Conservation (phyloP, 495 filamentous ascomycete species). For the Daldinia caldariorum region DNA sequence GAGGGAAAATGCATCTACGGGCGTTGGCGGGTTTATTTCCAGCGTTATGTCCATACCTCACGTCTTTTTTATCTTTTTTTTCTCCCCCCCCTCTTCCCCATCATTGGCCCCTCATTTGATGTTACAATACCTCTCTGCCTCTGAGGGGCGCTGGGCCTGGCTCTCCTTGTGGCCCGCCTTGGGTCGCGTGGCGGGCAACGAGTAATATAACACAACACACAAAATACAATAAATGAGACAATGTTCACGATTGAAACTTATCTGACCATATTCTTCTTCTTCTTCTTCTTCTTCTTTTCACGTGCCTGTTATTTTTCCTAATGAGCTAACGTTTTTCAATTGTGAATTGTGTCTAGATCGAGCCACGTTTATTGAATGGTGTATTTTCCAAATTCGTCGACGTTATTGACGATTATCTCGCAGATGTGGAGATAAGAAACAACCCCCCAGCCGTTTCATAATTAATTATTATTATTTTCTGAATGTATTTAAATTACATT, state of each 20-base stretch:
- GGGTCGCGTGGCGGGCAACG: conserved; percentile 30
- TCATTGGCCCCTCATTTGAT: conserved; percentile 37
- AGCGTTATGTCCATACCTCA: conserved; percentile 42
- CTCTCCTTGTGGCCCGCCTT: conserved; percentile 6
- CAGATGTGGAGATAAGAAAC: not conserved
- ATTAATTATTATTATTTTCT: not conserved
- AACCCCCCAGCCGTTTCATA: not conserved
- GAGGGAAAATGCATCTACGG: conserved; percentile 44
- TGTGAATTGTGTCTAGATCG: conserved; percentile 17
- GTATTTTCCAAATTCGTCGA: not conserved
- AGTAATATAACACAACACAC: conserved; percentile 6
- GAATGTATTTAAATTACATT: not conserved
- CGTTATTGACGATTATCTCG: not conserved
- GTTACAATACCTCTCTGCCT: conserved; percentile 31
- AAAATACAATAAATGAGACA: conserved; percentile 28
- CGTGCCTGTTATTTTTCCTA: not conserved
- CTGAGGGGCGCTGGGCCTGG: conserved; percentile 10
- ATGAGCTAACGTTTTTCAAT: not conserved
- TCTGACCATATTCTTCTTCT: conserved; percentile 11
- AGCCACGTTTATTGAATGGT: conserved; percentile 18
- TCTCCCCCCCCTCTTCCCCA: too few relatives aligned
- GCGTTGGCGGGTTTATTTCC: conserved; percentile 44
- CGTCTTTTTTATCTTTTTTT: conserved; percentile 4
- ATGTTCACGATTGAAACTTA: conserved; percentile 24
- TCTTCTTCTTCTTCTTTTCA: too few relatives aligned